Conservation (phyloP, 441 rosid species). For the Erodium moschatum region DNA sequence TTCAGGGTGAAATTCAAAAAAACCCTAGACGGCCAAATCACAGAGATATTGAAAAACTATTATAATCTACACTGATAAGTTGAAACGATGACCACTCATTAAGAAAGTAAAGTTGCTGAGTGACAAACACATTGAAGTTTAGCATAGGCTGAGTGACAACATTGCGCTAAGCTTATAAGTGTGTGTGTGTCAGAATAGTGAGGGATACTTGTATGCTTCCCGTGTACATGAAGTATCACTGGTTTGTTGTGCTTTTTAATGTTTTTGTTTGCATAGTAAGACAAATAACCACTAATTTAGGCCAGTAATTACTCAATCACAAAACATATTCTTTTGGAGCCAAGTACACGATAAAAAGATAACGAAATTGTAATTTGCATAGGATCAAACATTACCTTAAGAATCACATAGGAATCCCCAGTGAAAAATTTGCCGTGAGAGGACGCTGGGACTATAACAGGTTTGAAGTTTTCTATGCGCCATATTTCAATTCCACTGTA, state of each 20-base stretch:
- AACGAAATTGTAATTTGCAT: slow-evolving; percentile 7
- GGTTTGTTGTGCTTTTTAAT: too few species aligned
- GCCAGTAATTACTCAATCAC: too few species aligned
- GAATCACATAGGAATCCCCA: slow-evolving; percentile 87
- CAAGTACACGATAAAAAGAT: not conserved
- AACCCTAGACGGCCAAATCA: not conserved
- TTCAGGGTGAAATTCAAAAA: not conserved
- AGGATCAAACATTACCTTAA: slow-evolving; percentile 49
- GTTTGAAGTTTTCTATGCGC: slow-evolving; percentile 94
- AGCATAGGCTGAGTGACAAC: too few species aligned
- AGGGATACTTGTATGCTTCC: too few species aligned
- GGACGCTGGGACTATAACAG: slow-evolving; percentile 77
- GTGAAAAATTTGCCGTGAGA: slow-evolving; percentile 87
- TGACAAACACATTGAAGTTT: not conserved
- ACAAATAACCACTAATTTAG: too few species aligned
- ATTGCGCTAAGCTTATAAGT: too few species aligned
- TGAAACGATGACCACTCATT: not conserved
- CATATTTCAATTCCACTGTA: slow-evolving; percentile 94
- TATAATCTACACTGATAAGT: not conserved
- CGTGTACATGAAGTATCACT: too few species aligned
- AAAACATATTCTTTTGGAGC: too few species aligned
- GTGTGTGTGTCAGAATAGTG: too few species aligned
- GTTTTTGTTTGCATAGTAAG: too few species aligned
- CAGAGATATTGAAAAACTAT: not conserved
- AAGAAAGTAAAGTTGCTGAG: not conserved